Base-by-base conservation (phyloP, 306 rosid genomes). In the Vigna hirtella region DNA sequence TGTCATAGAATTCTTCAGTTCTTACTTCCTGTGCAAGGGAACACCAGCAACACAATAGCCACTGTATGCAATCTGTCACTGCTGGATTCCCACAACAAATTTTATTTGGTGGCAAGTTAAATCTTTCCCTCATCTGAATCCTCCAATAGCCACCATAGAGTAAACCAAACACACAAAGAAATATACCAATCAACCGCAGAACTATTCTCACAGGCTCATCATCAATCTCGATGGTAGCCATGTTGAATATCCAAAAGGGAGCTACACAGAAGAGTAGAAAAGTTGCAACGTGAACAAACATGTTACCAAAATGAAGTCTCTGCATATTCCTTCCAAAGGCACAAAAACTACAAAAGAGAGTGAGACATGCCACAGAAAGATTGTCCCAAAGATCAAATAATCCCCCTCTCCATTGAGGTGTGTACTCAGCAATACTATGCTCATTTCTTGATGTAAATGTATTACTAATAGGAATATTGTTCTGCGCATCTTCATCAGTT, bases 131-230 rank as follows among this genome's bases (percentile, higher is more conserved):
- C 82, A 84, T 89, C 78, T 86, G 87, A 76, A 84, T 89, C 83
- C 89, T 84, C 92, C 92, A 89, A 52, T 77, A 86, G n/a, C 89
- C 89, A 16, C 92, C 89, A 63, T 89, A 84, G 56, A 89, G 87
- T 57, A 89, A 77, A 52, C 92, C 90, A 40, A 82, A 83, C 50
- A 83, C 47, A 64, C 81, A 80, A 26, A 89, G 85, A 47, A 71
- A 66, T 20, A 89, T 65, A 28, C 90, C 90, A 4, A 55, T 68
- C 50, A 77, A 24, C 64, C 81, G 42, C 30, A 89, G 16, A 57
- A 73, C 83, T 82, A 55, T 74, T 73, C 78, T 84, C 7, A 83
- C 75, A 64, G 13, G 32, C 43, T 72, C 81, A 50, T 85, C 58
- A 51, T 89, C 88, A n/a, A 89, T 79, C 17, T 82, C 70, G 7